Evolutionary conservation across 2,329 filamentous ascomycete genomes (phyloP).

Genomic region (Fusarium fracticaudum): DNA sequence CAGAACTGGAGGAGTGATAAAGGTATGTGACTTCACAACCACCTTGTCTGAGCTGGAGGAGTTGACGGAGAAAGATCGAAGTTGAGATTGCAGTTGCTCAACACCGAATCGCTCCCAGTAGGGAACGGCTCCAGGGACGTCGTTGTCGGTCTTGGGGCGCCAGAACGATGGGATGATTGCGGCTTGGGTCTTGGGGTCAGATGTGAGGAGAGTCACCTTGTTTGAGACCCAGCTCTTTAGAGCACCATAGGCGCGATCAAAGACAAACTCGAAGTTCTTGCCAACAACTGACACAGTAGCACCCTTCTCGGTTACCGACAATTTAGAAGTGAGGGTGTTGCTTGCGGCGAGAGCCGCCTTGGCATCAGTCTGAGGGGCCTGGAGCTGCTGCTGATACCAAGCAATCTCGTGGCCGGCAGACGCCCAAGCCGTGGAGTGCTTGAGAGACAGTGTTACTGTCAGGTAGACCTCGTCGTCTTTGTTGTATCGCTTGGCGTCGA

Average conservation of each 20-base stretch:
- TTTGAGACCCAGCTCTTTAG: slow-evolving; percentile 54
- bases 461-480: slow-evolving; percentile 55
- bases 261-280: slow-evolving; percentile 51
- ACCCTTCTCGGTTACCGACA: slow-evolving; percentile 31
- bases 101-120: slow-evolving; percentile 67
- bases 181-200: slow-evolving; percentile 47
- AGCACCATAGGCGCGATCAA: slow-evolving; percentile 57
- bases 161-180: slow-evolving; percentile 64
- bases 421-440: slow-evolving; percentile 60
- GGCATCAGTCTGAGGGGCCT: background rate
- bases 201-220: slow-evolving; percentile 48
- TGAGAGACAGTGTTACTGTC: slow-evolving; percentile 56
- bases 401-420: slow-evolving; percentile 63
- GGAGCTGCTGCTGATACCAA: slow-evolving; percentile 60
- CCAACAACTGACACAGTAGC: slow-evolving; percentile 23
- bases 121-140: slow-evolving; percentile 61
- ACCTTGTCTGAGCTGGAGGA: slow-evolving; percentile 55
- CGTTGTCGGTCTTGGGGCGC: slow-evolving; percentile 74
- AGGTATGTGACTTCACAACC: slow-evolving; percentile 63
- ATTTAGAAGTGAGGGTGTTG: slow-evolving; percentile 30
- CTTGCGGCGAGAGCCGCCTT: background rate
- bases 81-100: slow-evolving; percentile 56
- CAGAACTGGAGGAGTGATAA: slow-evolving; percentile 67
- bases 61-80: slow-evolving; percentile 53
- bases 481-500: slow-evolving; percentile 40